Base-by-base conservation (phyloP, 345 rosid species). In the Punica granatum region DNA sequence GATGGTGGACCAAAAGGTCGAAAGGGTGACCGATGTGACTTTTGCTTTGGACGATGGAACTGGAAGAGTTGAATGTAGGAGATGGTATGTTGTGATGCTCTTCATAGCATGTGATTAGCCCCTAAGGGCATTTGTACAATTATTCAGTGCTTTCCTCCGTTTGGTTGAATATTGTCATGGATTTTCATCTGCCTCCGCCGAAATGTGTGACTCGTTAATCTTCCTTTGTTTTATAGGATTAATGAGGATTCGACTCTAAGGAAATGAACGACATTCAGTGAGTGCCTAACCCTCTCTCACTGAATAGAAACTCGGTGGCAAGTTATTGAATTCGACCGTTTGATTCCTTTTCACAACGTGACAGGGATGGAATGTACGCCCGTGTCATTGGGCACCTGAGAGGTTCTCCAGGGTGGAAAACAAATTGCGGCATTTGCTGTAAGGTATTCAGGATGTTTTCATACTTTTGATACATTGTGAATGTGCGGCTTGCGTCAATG, bases 31-130 rank as follows among this genome's bases (percentile, higher is more conserved):
- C 11, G 97, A 90, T 58, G 84, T 87, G 62, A 76, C 81, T 69
- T 90, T 93, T 68, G 48, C 67, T 35, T 70, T 93, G 42, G 96
- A 93, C 54, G 98, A 93, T 72, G 98, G 98, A 72, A 93, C 98
- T 0, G 98, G 98, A 18, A 80, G 85, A 19, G 74, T 93, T 44
- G 80, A 77, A 36, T 87, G 94, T 78, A 79, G 76, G 75, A 87
- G 97, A 93, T 90, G 96, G 96, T 92, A 83, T 54, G 56, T 1
- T 53, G 31, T 53, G 25, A n/a, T 67, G 12, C 26, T 31, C 41
- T 15, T 46, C 42, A 32, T 63, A 30, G 28, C 4, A 46, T 69
- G 8, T 6, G 41, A 25, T 63, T 48, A 59, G 1, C 48, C 18
- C 6, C 1, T 6, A 56, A 21, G 32, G n/a, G 30, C 9, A 10